Conservation (phyloP, 2,329 filamentous ascomycete genomes). For the Cytospora schulzeri region DNA sequence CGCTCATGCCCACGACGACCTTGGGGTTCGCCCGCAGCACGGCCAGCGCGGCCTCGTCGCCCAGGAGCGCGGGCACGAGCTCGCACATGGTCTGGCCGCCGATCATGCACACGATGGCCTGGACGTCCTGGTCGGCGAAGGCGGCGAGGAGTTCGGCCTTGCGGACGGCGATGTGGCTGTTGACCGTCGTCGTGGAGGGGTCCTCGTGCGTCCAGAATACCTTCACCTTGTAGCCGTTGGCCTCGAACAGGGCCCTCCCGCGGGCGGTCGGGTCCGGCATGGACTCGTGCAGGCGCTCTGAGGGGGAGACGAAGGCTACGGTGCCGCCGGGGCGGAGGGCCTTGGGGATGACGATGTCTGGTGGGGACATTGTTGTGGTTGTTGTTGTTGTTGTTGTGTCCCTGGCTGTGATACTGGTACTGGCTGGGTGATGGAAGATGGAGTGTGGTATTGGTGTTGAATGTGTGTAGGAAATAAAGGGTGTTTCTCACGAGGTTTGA, state of each 20-base stretch:
- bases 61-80: conserved; percentile 42
- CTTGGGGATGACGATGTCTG: conserved; percentile 3
- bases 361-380: neutral
- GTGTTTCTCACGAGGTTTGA: too few species aligned
- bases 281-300: conserved; percentile 39
- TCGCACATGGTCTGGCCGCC: conserved; percentile 44
- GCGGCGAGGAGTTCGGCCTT: conserved; percentile 42
- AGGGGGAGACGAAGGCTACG: conserved; percentile 46
- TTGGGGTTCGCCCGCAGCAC: conserved; percentile 42
- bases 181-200: conserved; percentile 32
- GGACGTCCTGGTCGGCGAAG: conserved; percentile 40
- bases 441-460: too few species aligned
- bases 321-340: conserved; percentile 40
- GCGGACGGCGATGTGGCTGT: conserved; percentile 40
- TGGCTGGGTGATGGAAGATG: neutral
- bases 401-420: neutral
- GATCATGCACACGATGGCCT: conserved; percentile 44
- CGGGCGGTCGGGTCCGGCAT: conserved; percentile 36
- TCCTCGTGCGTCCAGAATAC: conserved; percentile 37
- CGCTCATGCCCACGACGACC: conserved; percentile 46
- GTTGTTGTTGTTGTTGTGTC: neutral
- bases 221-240: conserved; percentile 40
- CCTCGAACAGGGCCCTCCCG: conserved; percentile 35
- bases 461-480: too few species aligned
- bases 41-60: conserved; percentile 39